These are phyloP conservation scores for Hypoxylon lenormandii DNA, from an alignment of 495 filamentous ascomycete species.

Conservation along the genomic window DNA sequence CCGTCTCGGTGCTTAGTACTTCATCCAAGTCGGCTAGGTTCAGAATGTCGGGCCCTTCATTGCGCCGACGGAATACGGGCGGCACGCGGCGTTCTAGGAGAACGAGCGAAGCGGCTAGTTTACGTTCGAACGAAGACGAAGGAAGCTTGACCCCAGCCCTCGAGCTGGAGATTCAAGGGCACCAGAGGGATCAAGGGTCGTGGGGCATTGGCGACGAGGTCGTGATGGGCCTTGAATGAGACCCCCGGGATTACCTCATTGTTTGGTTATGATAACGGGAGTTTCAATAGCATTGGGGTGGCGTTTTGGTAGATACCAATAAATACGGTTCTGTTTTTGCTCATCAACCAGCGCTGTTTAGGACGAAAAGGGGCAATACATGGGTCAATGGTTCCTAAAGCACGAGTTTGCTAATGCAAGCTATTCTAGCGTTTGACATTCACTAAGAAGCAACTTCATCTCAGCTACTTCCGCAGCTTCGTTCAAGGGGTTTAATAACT, in stretches of 20 bases:
- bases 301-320: slow-evolving; percentile 53
- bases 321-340: slow-evolving; percentile 26
- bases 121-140: slow-evolving; percentile 55
- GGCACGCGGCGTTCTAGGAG: slow-evolving; percentile 51
- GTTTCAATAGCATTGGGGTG: slow-evolving; percentile 33
- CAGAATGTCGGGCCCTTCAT: slow-evolving; percentile 31
- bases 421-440: too few relatives aligned
- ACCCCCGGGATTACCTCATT: not conserved
- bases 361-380: not conserved
- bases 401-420: not conserved
- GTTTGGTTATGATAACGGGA: slow-evolving; percentile 4
- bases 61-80: slow-evolving; percentile 45
- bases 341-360: not conserved
- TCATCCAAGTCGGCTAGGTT: slow-evolving; percentile 48
- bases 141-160: slow-evolving; percentile 47
- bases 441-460: too few relatives aligned
- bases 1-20: slow-evolving; percentile 49
- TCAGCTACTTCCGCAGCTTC: too few relatives aligned
- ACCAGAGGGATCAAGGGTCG: slow-evolving; percentile 52
- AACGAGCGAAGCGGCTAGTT: slow-evolving; percentile 51
- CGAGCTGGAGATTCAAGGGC: slow-evolving; percentile 60
- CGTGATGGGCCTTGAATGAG: slow-evolving; percentile 64
- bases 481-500: too few relatives aligned
- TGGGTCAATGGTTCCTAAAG: not conserved
- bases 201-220: slow-evolving; percentile 70